Percentiles rank a stretch among this genome's conserved stretches.
Conservation (phyloP, 495 filamentous ascomycete genomes). For the Apiosordaria backusii region DNA sequence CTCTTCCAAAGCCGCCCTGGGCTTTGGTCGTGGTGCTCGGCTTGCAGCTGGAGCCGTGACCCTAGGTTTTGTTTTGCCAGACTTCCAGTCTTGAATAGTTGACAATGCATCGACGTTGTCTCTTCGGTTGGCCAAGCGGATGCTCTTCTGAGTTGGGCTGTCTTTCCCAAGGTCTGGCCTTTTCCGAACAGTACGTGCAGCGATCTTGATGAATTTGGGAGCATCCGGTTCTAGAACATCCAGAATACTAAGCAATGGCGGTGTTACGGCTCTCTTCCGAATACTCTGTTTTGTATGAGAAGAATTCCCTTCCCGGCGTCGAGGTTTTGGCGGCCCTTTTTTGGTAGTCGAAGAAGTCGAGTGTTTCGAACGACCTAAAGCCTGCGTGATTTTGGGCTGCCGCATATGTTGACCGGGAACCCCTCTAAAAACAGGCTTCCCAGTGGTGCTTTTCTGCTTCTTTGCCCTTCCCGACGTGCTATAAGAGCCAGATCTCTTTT, state of each 20-base stretch:
- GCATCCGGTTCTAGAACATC: constrained; percentile 61
- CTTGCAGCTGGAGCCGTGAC: constrained; percentile 27
- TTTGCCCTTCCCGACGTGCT: constrained; percentile 14
- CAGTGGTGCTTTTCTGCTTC: constrained; percentile 31
- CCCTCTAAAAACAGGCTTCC: constrained; percentile 28
- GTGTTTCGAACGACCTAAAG: constrained; percentile 33
- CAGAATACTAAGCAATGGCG: constrained; percentile 63
- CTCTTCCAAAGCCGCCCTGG: constrained; percentile 28
- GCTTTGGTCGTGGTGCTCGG: constrained; percentile 15
- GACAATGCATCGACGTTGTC: constrained; percentile 75
- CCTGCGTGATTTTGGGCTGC: constrained; percentile 48
- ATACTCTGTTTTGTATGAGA: background rate
- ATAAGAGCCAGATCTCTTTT: constrained; percentile 30
- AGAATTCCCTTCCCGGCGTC: background rate
- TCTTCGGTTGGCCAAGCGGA: constrained; percentile 63
- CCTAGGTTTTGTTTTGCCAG: constrained; percentile 58
- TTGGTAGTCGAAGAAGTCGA: constrained; percentile 6
- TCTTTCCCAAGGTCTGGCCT: constrained; percentile 63
- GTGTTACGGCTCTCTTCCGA: constrained; percentile 27
- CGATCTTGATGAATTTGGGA: constrained; percentile 76
- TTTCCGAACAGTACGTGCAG: constrained; percentile 63
- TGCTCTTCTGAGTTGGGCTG: constrained; percentile 69
- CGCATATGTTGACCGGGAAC: constrained; percentile 25
- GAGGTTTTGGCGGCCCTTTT: background rate
- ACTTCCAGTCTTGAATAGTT: constrained; percentile 70